A percentile compares a stretch with the other conserved stretches of the same genome.
These are phyloP conservation scores for Leccinum fuscescens DNA, from an alignment of 1,284 basidiomycete genomes.

Conservation along the genomic window DNA sequence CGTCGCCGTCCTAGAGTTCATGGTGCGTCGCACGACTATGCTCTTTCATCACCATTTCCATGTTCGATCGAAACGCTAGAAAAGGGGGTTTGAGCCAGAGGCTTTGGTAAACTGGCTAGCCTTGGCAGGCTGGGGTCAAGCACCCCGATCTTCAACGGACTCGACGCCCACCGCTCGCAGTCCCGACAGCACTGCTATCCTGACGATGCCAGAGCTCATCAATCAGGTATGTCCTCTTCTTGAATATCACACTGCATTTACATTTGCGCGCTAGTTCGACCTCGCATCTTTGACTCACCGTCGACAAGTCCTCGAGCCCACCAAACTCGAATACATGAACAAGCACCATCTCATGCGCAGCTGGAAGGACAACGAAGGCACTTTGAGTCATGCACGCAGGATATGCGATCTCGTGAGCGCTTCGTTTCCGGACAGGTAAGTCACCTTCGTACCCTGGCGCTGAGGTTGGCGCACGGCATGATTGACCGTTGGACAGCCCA, in stretches of 20 bases:
- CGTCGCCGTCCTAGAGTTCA: conserved; percentile 83
- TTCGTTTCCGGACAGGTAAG: conserved; percentile 40
- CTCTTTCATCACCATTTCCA: neutral
- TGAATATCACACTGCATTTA: neutral
- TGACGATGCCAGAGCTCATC: conserved; percentile 66
- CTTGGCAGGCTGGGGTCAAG: conserved; percentile 83
- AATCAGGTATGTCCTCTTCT: conserved; percentile 43
- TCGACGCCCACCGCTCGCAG: conserved; percentile 35
- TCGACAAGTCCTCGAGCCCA: conserved; percentile 67
- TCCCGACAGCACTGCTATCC: conserved; percentile 64
- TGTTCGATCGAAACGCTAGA: conserved; percentile 36
- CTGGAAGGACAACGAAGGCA: conserved; percentile 44
- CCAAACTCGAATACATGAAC: conserved; percentile 76
- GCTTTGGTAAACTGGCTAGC: conserved; percentile 93
- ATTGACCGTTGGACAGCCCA: conserved; percentile 33
- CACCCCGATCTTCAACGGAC: conserved; percentile 20
- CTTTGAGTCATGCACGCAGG: conserved; percentile 47
- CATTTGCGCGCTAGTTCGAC: conserved; percentile 55
- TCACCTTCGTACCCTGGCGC: neutral
- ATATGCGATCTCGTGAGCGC: conserved; percentile 46
- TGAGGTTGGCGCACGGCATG: too few species aligned
- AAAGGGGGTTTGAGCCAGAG: conserved; percentile 84
- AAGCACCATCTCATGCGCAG: conserved; percentile 66
- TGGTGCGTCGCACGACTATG: conserved; percentile 46
- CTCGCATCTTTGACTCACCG: conserved; percentile 71